Base-by-base conservation (phyloP, 139 green algal genomes). In the Edaphochlamys debaryana region DNA sequence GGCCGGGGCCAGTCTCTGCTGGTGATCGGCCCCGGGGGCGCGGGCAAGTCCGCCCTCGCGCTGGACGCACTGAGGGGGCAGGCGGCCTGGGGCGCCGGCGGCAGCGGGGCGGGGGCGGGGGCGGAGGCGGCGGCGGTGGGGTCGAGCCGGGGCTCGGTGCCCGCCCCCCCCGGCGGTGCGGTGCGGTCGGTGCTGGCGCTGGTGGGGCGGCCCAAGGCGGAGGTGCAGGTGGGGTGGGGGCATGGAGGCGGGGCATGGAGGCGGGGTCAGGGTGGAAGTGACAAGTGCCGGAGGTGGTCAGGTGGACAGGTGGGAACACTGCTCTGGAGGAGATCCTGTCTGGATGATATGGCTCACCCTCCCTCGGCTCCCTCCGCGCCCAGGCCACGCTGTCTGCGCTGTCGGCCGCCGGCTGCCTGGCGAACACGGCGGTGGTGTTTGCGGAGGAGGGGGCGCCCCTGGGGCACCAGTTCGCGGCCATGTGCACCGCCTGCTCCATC, bases 1-100 rank as follows among this genome's bases (percentile, higher is more conserved):
- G 95, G 95, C 2, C 88, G 93, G n/a, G 95, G 95, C 19, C 90
- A 94, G 52, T 91, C 88, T 3, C 88, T 96, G 87, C 91, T 97
- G 67, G 58, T 98, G 19, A 87, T 94, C 13, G 94, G 94, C 1
- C 87, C 87, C 17, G 34, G 67, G 19, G 88, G 88, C 56, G 71
- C 63, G 19, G 94, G 94, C 66, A 96, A 96, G 84, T 92, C 88
- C 27, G 74, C 41, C 4, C 82, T 96, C 34, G 93, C 79, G 13
- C 77, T 95, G 42, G 94, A 98, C 67, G 91, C 0, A 70, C 68
- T n/a, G 37, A n/a, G 4, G 60, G 75, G 40, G 22, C 75, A 72
- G 62, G 40, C 60, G 11, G 23, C 42, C 8, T 69, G 73, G 36
- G 29, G 29, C 40, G 40, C 11, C 60, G 9, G 40, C 60, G 1